phyloP scores from a whole-genome alignment of 2,329 filamentous ascomycete species.

The Ceratocystis variospora region DNA sequence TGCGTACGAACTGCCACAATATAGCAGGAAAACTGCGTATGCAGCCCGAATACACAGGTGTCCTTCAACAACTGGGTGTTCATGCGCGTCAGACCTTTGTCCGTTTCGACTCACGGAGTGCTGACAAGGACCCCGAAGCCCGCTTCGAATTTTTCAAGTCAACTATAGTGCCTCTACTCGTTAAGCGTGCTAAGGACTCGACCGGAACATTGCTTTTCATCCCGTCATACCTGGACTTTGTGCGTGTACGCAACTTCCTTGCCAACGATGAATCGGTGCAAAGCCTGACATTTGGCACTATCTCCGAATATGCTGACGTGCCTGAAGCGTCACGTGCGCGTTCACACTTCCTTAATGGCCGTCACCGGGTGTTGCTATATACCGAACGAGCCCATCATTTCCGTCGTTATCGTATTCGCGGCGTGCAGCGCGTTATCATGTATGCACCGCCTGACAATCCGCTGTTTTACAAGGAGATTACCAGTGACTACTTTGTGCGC shows the following conservation, averaged over 20 bases:
- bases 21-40: slow-evolving; percentile 66
- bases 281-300: slow-evolving; percentile 54
- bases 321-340: slow-evolving; percentile 70
- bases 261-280: slow-evolving; percentile 49
- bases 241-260: slow-evolving; percentile 84
- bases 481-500: slow-evolving; percentile 50
- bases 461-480: slow-evolving; percentile 63
- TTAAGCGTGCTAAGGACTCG: slow-evolving; percentile 50
- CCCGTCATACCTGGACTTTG: slow-evolving; percentile 88
- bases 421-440: slow-evolving; percentile 72
- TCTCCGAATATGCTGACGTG: slow-evolving; percentile 76
- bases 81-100: slow-evolving; percentile 78
- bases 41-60: slow-evolving; percentile 49
- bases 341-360: slow-evolving; percentile 72
- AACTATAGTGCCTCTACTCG: slow-evolving; percentile 61
- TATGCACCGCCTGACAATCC: slow-evolving; percentile 87
- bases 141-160: slow-evolving; percentile 85
- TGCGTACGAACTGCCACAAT: slow-evolving; percentile 64
- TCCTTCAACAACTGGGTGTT: slow-evolving; percentile 58
- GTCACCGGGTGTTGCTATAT: slow-evolving; percentile 75
- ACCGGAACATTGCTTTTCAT: slow-evolving; percentile 74
- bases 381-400: slow-evolving; percentile 96
- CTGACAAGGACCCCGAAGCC: slow-evolving; percentile 62
- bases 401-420: slow-evolving; percentile 67
- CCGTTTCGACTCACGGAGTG: slow-evolving; percentile 52